Evolutionary conservation across 441 rosid species (phyloP), one percentile per base, ranked within the genome.

Genomic region (Arabidopsis hybrid): DNA sequence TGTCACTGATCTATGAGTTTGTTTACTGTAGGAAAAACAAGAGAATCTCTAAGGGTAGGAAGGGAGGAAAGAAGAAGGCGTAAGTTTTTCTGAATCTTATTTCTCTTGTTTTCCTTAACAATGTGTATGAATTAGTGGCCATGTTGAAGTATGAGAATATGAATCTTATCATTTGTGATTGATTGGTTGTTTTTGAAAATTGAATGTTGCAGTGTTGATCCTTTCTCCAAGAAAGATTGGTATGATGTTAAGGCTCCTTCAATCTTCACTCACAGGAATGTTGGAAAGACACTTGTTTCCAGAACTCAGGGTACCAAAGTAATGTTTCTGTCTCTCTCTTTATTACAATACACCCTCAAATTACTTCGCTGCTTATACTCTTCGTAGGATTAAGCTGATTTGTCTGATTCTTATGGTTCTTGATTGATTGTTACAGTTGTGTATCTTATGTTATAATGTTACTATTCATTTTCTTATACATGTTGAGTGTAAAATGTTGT

Each of bases 291-390:
- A 4, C 92, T 94, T 40, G 97, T 94, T 53, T 79, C 89, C 49
- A 91, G 97, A 71, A 94, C 97, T 3, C 99, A 94, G 91, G 99
- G 96, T 65, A 90, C 99, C 46, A 90, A 94, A 92, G 97, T 94
- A 60, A 65, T 57, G 18, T 52, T 21, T 46, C 6, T 10, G 1
- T 38, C 60, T 73, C 32, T 6, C 26, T 72, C 16, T 47, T 8
- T 21, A 21, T 21, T 21, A 43, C 57, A 12, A 35, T 16, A 21
- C 39, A n/a, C 38, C 13, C 21, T 17, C 0, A 21, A 4, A 17
- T 46, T 4, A 4, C 1, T 29, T 50, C 3, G 17, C 52, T 58
- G 9, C 26, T 18, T 4, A 52, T 47, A 53, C 16, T 55, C 18
- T 0, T 35, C 0, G 1, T 56, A 43, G 32, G 7, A 4, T 46